Evolutionary conservation across 768 basidiomycete genomes (phyloP).

Genomic region (Russula lepida): DNA sequence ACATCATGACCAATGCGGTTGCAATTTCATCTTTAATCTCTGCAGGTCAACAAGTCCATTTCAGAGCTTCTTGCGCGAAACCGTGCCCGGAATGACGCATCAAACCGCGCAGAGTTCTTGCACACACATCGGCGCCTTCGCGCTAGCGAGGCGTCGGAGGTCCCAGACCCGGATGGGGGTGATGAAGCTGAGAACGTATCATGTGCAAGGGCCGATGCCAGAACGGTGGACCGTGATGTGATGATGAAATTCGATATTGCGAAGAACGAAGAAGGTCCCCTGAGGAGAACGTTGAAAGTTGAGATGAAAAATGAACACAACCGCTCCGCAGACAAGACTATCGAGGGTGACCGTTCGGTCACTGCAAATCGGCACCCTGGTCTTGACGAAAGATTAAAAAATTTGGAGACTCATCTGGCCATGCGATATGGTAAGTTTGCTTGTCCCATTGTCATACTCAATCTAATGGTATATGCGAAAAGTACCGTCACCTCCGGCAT

Average conservation of each 20-base stretch:
- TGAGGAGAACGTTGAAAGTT: constrained; percentile 48
- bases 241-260: constrained; percentile 86
- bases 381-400: constrained; percentile 52
- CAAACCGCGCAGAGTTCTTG: constrained; percentile 71
- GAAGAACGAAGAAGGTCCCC: constrained; percentile 73
- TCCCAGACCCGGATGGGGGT: constrained; percentile 19
- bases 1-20: background rate
- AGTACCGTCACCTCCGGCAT: constrained; percentile 69
- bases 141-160: constrained; percentile 17
- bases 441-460: background rate
- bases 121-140: constrained; percentile 46
- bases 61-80: constrained; percentile 64
- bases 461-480: constrained; percentile 24
- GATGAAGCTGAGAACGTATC: constrained; percentile 33
- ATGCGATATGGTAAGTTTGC: constrained; percentile 55
- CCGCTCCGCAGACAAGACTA: background rate
- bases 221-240: constrained; percentile 56
- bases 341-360: constrained; percentile 25
- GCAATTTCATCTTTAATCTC: background rate
- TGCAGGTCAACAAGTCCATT: constrained; percentile 56
- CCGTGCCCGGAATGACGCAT: constrained; percentile 63
- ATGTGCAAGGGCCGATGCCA: constrained; percentile 71
- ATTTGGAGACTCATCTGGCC: constrained; percentile 64
- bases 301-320: background rate
- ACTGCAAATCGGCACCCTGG: constrained; percentile 46